phyloP scores from a whole-genome alignment of 176 grass and related monocot genomes.

The Alloteropsis semialata region DNA sequence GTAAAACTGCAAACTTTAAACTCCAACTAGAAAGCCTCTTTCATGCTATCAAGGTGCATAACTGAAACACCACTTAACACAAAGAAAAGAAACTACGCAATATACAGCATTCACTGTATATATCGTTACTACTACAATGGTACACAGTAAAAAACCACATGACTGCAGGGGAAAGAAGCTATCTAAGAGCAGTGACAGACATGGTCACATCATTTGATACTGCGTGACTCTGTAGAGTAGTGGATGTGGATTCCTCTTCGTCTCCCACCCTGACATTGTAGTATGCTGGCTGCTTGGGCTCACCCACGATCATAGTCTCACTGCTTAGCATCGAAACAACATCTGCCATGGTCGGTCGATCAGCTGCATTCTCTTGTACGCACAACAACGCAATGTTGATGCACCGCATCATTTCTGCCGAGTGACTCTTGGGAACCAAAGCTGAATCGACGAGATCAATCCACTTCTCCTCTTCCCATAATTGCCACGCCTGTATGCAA shows the following conservation, averaged over 20 bases:
- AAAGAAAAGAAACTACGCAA: not conserved
- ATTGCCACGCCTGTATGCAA: constrained; percentile 1
- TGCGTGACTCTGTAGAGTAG: not conserved
- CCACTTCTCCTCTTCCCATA: not conserved
- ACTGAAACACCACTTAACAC: not conserved
- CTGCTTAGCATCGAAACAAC: constrained; percentile 12
- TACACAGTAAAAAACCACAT: not conserved
- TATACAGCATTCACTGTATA: not conserved
- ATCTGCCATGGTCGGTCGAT: constrained; percentile 19
- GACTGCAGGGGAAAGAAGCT: not conserved
- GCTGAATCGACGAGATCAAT: not conserved
- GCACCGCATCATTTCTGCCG: not conserved
- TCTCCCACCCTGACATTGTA: constrained; percentile 18
- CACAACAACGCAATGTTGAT: constrained; percentile 22
- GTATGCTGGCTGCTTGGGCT: constrained; percentile 15
- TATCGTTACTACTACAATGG: not conserved
- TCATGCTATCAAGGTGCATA: not conserved
- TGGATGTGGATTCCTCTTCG: not conserved
- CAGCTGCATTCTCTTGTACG: constrained; percentile 36
- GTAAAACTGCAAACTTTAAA: too few relatives aligned
- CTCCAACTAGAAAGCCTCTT: not conserved
- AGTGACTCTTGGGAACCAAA: not conserved
- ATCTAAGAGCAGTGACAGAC: not conserved
- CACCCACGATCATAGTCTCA: not conserved
- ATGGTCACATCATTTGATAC: constrained; percentile 2